Percentiles rank a stretch among this genome's conserved stretches.
Evolutionary conservation across 495 filamentous ascomycete genomes (phyloP).

Genomic region (Pyrenopolyporus hunteri): DNA sequence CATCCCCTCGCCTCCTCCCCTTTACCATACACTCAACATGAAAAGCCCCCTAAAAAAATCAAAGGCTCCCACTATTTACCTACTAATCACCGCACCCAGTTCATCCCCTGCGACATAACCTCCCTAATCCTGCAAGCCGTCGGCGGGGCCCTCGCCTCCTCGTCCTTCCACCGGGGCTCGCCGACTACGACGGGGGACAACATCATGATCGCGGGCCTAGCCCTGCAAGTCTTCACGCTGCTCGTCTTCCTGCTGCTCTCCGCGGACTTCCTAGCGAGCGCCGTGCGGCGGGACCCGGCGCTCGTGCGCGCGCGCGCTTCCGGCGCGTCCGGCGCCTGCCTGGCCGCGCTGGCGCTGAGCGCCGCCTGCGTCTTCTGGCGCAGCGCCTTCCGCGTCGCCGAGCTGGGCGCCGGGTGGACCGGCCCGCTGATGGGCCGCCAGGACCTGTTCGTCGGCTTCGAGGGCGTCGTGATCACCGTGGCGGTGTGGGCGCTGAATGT

Average conservation of each 20-base stretch:
- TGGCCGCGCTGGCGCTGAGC: slow-evolving; percentile 53
- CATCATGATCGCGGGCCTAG: slow-evolving; percentile 70
- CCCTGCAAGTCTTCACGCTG: slow-evolving; percentile 61
- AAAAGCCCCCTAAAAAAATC: background rate
- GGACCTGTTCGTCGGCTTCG: slow-evolving; percentile 69
- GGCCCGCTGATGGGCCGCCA: slow-evolving; percentile 64
- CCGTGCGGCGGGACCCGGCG: slow-evolving; percentile 31
- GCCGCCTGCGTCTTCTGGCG: slow-evolving; percentile 67
- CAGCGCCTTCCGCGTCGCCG: slow-evolving; percentile 67
- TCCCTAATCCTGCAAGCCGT: slow-evolving; percentile 67
- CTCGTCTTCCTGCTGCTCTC: slow-evolving; percentile 53
- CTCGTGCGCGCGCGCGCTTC: slow-evolving; percentile 31
- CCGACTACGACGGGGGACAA: slow-evolving; percentile 55
- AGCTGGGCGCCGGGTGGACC: slow-evolving; percentile 67
- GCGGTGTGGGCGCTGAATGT: slow-evolving; percentile 63
- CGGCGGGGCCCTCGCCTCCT: slow-evolving; percentile 65
- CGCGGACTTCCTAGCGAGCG: slow-evolving; percentile 50
- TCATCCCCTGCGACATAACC: slow-evolving; percentile 68
- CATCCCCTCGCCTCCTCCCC: slow-evolving; percentile 18
- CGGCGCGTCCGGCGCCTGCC: slow-evolving; percentile 47
- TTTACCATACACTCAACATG: slow-evolving; percentile 10
- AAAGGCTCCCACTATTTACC: too few relatives aligned
- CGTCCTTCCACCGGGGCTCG: slow-evolving; percentile 48
- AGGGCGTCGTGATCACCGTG: slow-evolving; percentile 71
- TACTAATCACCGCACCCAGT: slow-evolving; percentile 30